Conservation (phyloP, 129 eudicot genomes). For the Erigeron canadensis region DNA sequence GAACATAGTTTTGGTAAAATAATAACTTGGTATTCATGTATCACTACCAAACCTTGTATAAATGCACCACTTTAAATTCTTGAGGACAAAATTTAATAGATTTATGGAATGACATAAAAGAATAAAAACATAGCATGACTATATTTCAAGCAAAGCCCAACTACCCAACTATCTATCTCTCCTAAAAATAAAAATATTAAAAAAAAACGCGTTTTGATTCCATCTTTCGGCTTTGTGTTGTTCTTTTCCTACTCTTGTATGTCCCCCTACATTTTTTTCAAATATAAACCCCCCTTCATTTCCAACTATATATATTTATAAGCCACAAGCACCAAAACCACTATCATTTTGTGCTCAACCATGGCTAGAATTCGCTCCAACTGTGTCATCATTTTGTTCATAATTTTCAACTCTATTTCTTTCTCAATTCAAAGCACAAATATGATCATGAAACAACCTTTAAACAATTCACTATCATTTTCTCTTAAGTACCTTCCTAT, state of each 20-base stretch:
- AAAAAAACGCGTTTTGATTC: constrained; percentile 60
- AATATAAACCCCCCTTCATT: constrained; percentile 32
- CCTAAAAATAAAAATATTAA: constrained; percentile 16
- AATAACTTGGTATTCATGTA: too few species aligned
- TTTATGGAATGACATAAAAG: background rate
- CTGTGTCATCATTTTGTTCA: background rate
- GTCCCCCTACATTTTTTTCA: constrained; percentile 27
- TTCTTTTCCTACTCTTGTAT: constrained; percentile 35
- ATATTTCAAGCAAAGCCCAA: constrained; percentile 37
- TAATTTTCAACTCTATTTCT: constrained; percentile 16
- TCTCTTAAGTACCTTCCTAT: constrained; percentile 44
- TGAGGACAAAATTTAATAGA: background rate
- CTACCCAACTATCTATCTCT: constrained; percentile 41
- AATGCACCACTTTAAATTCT: background rate
- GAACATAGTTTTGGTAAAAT: too few species aligned
- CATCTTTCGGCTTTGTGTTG: constrained; percentile 43
- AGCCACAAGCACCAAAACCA: background rate
- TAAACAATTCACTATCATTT: constrained; percentile 45
- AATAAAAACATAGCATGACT: constrained; percentile 37
- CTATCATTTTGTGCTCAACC: background rate
- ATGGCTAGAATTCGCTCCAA: constrained; percentile 9
- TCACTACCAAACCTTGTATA: background rate
- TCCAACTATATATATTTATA: background rate
- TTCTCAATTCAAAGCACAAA: constrained; percentile 20
- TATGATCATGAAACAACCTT: too few species aligned